Percentiles rank a stretch among this genome's conserved stretches.
Evolutionary conservation across 345 rosid species (phyloP).

Genomic region (Angophora floribunda): DNA sequence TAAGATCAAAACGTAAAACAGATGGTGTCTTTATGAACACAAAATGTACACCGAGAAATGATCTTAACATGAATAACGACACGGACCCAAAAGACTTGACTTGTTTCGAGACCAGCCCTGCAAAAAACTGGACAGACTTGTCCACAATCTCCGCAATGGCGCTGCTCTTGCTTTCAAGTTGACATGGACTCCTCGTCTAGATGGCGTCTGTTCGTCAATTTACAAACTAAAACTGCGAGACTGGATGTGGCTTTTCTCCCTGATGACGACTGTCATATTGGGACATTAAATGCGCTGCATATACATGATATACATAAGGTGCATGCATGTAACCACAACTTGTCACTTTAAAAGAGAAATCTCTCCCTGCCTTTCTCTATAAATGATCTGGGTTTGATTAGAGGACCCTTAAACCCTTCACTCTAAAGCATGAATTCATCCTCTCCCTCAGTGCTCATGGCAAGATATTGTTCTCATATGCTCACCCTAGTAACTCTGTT

Average conservation of each 20-base stretch:
- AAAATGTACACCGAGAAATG: background rate
- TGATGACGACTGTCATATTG: background rate
- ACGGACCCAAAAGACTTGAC: background rate
- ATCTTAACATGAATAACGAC: background rate
- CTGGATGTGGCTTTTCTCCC: background rate
- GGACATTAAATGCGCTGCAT: background rate
- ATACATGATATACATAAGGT: background rate
- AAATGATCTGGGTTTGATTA: background rate
- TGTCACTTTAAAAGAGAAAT: background rate
- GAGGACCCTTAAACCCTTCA: background rate
- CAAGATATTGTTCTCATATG: background rate
- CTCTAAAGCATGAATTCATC: accelerated
- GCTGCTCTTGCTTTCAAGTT: background rate
- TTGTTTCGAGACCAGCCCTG: background rate
- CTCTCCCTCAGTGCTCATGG: background rate
- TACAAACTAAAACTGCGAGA: background rate
- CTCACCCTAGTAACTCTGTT: background rate
- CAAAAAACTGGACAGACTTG: background rate
- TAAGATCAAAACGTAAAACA: background rate
- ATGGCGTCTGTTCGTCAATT: background rate
- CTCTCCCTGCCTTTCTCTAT: accelerated
- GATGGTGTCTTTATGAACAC: background rate
- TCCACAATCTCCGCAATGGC: background rate
- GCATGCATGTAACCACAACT: background rate
- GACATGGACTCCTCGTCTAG: background rate